Evolutionary conservation across 129 eudicot species (phyloP), one percentile per base, ranked within the genome.

Genomic region (Scalesia atractyloides): DNA sequence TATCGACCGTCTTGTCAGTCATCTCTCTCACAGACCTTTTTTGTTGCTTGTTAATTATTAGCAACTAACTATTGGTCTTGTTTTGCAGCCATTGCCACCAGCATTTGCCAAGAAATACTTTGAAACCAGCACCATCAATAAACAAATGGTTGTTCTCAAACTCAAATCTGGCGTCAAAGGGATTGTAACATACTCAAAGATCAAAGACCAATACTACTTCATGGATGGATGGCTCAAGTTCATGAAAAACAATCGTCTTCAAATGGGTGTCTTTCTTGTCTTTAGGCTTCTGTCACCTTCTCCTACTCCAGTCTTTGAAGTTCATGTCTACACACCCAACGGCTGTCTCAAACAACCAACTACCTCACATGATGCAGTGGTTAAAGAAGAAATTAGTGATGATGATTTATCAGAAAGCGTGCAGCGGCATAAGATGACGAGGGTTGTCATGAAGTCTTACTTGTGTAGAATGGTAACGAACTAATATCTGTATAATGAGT

Each of bases 181-280:
- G 79, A 54, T 19, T 2, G 74, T 79, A 8, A 39, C 24, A 53
- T 53, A 36, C 44, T 41, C 7, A 4, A 65, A 65, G 22, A 53
- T 79, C 16, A 52, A 69, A 39, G 73, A 53, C n/a, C 22, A 41
- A 67, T 66, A 72, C 64, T 65, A 24, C 44, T 76, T 81, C 14
- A 20, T 49, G 7, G 54, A 60, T 41, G 82, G 85, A 19, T 81
- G 85, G 79, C 24, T 36, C 9, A 26, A 64, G 15, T 81, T 76
- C 70, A 61, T 65, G 63, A 49, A 30, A 3, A 53, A 66, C n/a
- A n/a, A n/a, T n/a, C n/a, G n/a, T n/a, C n/a, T n/a, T 64, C 47
- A 75, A 43, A 37, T 18, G 2, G 64, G 62, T 10, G 75, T 73
- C n/a, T 79, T 51, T 48, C 33, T 79, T 59, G 70, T 76, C 20